These are phyloP conservation scores for Nyssa sinensis DNA, from an alignment of 148 eudicot genomes.

Conservation along the genomic window DNA sequence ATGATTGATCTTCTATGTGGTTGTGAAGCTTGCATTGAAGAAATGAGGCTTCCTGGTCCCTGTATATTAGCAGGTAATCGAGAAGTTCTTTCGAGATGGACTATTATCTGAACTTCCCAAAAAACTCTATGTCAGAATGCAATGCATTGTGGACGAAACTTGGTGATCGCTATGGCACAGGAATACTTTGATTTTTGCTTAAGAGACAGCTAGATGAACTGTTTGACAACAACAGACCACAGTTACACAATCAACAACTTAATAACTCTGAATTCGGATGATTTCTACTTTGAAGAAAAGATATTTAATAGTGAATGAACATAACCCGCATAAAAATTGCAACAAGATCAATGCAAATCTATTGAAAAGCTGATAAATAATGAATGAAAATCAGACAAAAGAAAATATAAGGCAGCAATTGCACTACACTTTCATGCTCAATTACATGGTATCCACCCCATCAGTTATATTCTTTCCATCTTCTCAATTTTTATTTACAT, in stretches of 20 bases:
- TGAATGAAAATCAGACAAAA: neutral
- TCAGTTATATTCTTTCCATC: neutral
- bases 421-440: neutral
- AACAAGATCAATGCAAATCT: neutral
- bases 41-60: neutral
- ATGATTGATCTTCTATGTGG: constrained; percentile 24
- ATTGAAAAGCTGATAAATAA: neutral
- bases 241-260: neutral
- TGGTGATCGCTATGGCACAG: neutral
- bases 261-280: neutral
- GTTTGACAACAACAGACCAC: constrained; percentile 1
- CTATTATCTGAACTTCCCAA: neutral
- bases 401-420: neutral
- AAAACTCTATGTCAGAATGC: neutral
- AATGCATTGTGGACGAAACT: neutral
- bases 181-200: neutral
- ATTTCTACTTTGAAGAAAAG: neutral
- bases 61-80: neutral
- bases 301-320: neutral
- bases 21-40: constrained; percentile 25
- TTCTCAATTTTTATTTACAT: neutral
- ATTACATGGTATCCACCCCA: neutral
- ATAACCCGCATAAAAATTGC: neutral
- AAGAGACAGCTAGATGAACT: neutral
- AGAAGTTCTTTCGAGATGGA: constrained; percentile 3